A percentile compares a stretch with the other conserved stretches of the same genome.
phyloP scores from a whole-genome alignment of 148 eudicot genomes.

The Nepenthes mirabilis region DNA sequence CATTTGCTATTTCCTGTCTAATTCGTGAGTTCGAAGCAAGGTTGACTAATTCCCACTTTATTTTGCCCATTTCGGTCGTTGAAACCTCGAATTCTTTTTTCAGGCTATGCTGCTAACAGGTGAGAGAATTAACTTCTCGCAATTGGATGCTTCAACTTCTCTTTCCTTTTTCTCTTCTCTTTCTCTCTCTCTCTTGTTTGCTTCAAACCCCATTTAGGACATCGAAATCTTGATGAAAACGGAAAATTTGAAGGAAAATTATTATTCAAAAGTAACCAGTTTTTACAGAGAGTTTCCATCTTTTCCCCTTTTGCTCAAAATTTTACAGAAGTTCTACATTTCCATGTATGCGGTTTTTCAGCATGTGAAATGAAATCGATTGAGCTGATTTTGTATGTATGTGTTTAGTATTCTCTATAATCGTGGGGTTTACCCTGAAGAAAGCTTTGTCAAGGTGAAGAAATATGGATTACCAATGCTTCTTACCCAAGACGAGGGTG shows the following conservation, averaged over 20 bases:
- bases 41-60: slow-evolving; percentile 5
- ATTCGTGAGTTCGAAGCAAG: neutral
- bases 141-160: neutral
- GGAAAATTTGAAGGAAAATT: neutral
- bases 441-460: slow-evolving; percentile 79
- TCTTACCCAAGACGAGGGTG: slow-evolving; percentile 90
- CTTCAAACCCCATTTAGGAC: too few species aligned
- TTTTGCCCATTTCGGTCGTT: neutral
- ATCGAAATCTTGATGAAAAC: too few species aligned
- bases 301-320: too few species aligned
- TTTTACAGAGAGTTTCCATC: too few species aligned
- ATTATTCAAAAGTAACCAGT: too few species aligned
- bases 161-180: neutral
- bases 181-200: neutral
- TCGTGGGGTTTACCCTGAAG: slow-evolving; percentile 91
- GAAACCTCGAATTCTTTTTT: slow-evolving; percentile 8
- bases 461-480: slow-evolving; percentile 92
- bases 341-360: too few species aligned
- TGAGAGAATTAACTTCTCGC: slow-evolving; percentile 7
- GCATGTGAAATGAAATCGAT: neutral
- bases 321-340: too few species aligned
- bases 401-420: slow-evolving; percentile 69
- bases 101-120: slow-evolving; percentile 99
- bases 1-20: neutral
- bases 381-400: neutral